Evolutionary conservation across 2,329 filamentous ascomycete species (phyloP).

Genomic region (Achaetomium macrosporum): DNA sequence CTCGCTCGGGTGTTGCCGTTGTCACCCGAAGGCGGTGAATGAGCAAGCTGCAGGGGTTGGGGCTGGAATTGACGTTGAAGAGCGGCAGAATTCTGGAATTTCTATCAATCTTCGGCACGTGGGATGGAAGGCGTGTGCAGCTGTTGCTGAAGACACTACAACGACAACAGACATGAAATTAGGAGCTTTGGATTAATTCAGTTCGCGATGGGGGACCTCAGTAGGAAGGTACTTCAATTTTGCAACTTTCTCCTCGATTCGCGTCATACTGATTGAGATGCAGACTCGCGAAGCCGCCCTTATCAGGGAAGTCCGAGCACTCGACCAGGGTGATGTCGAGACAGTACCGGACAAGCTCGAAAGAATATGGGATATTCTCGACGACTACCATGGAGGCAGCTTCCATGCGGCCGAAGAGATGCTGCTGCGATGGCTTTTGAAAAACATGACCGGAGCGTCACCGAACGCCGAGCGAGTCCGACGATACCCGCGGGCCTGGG

Average conservation of each 20-base stretch:
- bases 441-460: constrained; percentile 49
- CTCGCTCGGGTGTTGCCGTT: constrained; percentile 24
- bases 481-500: constrained; percentile 54
- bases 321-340: constrained; percentile 46
- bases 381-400: constrained; percentile 34
- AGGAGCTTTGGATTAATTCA: background rate
- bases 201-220: constrained; percentile 8
- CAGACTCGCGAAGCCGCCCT: constrained; percentile 32
- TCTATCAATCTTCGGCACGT: constrained; percentile 28
- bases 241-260: background rate
- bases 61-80: constrained; percentile 22
- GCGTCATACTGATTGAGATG: background rate
- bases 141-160: background rate
- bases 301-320: constrained; percentile 47
- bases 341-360: constrained; percentile 43
- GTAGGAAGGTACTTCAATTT: background rate
- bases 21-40: constrained; percentile 41
- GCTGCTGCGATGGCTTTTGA: constrained; percentile 57
- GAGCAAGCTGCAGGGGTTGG: constrained; percentile 4
- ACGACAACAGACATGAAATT: constrained; percentile 8
- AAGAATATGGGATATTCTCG: constrained; percentile 44
- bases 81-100: constrained; percentile 44
- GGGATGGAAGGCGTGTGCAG: background rate
- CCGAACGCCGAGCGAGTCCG: constrained; percentile 46
- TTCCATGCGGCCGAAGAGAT: constrained; percentile 53